A percentile compares a stretch with the other conserved stretches of the same genome.
Conservation (phyloP, 495 filamentous ascomycete species). For the Penicillium chermesinum region DNA sequence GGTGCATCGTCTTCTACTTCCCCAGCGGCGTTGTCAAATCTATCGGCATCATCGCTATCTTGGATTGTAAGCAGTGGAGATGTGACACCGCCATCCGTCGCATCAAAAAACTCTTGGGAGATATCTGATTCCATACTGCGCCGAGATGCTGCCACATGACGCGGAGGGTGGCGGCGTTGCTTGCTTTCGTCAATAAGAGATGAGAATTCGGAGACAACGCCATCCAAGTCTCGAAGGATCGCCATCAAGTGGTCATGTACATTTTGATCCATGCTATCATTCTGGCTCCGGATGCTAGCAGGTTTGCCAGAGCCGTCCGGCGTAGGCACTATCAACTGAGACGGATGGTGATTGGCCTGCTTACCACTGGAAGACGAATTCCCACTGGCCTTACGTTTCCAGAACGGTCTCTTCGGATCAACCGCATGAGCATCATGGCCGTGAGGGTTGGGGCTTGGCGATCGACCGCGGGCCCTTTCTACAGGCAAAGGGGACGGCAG, state of each 20-base stretch:
- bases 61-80: slow-evolving; percentile 72
- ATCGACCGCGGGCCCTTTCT: slow-evolving; percentile 31
- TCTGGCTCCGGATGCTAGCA: slow-evolving; percentile 31
- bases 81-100: slow-evolving; percentile 61
- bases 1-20: slow-evolving; percentile 37
- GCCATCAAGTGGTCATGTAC: slow-evolving; percentile 74
- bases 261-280: slow-evolving; percentile 50
- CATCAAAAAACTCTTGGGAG: slow-evolving; percentile 91
- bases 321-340: slow-evolving; percentile 56
- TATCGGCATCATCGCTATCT: slow-evolving; percentile 52
- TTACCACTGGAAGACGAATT: slow-evolving; percentile 25
- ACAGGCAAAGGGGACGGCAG: slow-evolving; percentile 6
- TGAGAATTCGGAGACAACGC: slow-evolving; percentile 76
- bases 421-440: slow-evolving; percentile 32
- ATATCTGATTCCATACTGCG: slow-evolving; percentile 76
- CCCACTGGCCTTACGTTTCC: slow-evolving; percentile 78
- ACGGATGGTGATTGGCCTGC: slow-evolving; percentile 38
- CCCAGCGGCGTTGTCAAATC: slow-evolving; percentile 22
- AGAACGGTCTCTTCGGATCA: slow-evolving; percentile 58
- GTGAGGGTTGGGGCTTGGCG: slow-evolving; percentile 34
- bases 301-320: slow-evolving; percentile 24
- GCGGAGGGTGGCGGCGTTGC: slow-evolving; percentile 58
- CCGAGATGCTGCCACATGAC: slow-evolving; percentile 52
- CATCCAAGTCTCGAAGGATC: slow-evolving; percentile 75
- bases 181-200: slow-evolving; percentile 70